phyloP scores from a whole-genome alignment of 192 early-diverging fungal genomes.

The Thamnidium elegans region DNA sequence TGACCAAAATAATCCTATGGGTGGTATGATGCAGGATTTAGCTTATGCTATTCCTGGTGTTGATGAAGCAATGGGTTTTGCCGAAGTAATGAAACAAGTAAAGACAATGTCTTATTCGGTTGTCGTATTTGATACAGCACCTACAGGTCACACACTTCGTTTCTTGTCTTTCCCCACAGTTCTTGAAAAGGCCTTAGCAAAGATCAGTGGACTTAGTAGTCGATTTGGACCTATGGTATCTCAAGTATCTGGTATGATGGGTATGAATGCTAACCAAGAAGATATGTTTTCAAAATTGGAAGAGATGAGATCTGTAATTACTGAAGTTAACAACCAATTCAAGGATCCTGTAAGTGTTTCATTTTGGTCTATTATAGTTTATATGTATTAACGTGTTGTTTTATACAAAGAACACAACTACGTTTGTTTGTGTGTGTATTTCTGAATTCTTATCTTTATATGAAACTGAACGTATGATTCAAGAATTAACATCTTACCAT shows the following conservation, averaged over 20 bases:
- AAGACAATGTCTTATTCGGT: conserved; percentile 99
- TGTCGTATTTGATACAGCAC: conserved; percentile 99
- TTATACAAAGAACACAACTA: conserved; percentile 79
- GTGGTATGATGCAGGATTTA: conserved; percentile 92
- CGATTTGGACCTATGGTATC: conserved; percentile 96
- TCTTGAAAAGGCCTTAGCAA: conserved; percentile 95
- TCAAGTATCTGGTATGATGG: conserved; percentile 86
- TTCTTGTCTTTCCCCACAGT: conserved; percentile 98
- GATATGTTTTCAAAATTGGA: conserved; percentile 96
- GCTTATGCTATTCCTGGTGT: conserved; percentile 99
- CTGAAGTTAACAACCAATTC: conserved; percentile 98
- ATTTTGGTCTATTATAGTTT: not conserved
- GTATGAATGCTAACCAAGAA: conserved; percentile 79
- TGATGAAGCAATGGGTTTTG: conserved; percentile 99
- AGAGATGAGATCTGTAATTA: conserved; percentile 93
- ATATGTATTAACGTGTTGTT: not conserved
- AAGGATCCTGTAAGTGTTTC: conserved; percentile 84
- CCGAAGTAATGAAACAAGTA: conserved; percentile 99
- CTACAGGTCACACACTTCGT: conserved; percentile 98
- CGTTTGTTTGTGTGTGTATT: conserved; percentile 99
- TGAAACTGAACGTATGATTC: conserved; percentile 99
- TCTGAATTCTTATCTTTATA: conserved; percentile 99
- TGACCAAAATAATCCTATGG: conserved; percentile 74
- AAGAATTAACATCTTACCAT: conserved; percentile 94
- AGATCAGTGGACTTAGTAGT: conserved; percentile 89